These are phyloP conservation scores for Dalbergia cultrata DNA, from an alignment of 306 rosid genomes.

Conservation along the genomic window DNA sequence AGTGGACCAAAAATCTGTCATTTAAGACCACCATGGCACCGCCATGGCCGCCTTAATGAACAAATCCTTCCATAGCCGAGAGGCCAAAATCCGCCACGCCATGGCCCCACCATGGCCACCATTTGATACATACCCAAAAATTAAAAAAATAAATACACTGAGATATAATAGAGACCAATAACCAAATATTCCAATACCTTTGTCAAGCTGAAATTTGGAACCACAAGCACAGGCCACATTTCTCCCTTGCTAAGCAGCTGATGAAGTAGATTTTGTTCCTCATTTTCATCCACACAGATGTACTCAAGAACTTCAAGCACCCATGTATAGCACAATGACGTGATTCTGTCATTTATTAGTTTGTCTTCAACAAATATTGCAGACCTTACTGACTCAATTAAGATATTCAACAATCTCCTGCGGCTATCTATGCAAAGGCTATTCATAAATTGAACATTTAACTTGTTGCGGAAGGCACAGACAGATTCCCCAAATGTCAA, in stretches of 20 bases:
- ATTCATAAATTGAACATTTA: constrained; percentile 64
- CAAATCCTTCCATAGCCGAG: too few relatives aligned
- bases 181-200: constrained; percentile 54
- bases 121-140: constrained; percentile 30
- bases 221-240: constrained; percentile 77
- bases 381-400: constrained; percentile 70
- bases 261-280: constrained; percentile 72
- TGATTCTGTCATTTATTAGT: constrained; percentile 52
- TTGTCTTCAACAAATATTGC: constrained; percentile 75
- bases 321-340: constrained; percentile 77
- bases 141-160: constrained; percentile 1
- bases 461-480: constrained; percentile 62
- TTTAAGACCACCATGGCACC: too few relatives aligned
- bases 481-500: constrained; percentile 62
- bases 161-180: constrained; percentile 42
- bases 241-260: constrained; percentile 71
- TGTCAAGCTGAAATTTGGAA: constrained; percentile 56
- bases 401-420: constrained; percentile 57
- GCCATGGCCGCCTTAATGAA: too few relatives aligned
- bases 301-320: constrained; percentile 74
- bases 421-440: constrained; percentile 58
- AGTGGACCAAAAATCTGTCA: too few relatives aligned
- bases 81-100: not conserved
- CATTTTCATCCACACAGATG: constrained; percentile 63
- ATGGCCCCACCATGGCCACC: not conserved